Evolutionary conservation across 1,139 yeast genomes (phyloP), one percentile per base, ranked within the genome.

Genomic region (Komagataea norvegica): DNA sequence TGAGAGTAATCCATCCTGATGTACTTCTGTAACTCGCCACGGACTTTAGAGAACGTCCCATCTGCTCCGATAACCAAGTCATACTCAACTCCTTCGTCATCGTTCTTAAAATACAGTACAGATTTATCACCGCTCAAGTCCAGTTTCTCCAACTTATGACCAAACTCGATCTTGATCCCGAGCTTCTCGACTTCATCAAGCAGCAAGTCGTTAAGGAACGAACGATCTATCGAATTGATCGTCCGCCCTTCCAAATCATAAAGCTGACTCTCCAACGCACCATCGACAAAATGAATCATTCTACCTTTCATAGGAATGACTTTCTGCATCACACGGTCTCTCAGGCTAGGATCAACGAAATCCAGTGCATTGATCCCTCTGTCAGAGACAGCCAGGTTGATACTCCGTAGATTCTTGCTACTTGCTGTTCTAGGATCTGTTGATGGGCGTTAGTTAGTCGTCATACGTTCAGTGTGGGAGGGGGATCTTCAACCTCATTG

Each of bases 221-320:
- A 71, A 38, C 96, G 68, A 56, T 87, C 94, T 41, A 89, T 86
- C 2, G 95, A 84, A 58, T 87, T 85, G 59, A 88, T 89, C 36
- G 78, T 65, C 57, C 45, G 41, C 10, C 95, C 95, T 53, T 78
- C 73, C n/a, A 85, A 64, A 4, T 96, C 96, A 56, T 89, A 89
- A 29, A 67, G 52, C 53, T 87, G 95, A 22, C 85, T 69, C 44
- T 72, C 77, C 55, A 77, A 81, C 24, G 63, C 61, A 0, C 95
- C 96, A 9, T 68, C 53, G 16, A 61, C 40, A 49, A 80, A 81
- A 57, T 89, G 96, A 41, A 89, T 79, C 96, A 88, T 88, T 31
- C 96, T 67, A 2, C 95, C 96, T 34, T 73, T 63, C 89, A 89
- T 84, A 4, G 96, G 96, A 25, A 85, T 81, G 15, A 84, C 73